Percentiles rank a stretch among this genome's conserved stretches.
phyloP scores from a whole-genome alignment of 2,329 filamentous ascomycete species.

The Penicillium sp. region DNA sequence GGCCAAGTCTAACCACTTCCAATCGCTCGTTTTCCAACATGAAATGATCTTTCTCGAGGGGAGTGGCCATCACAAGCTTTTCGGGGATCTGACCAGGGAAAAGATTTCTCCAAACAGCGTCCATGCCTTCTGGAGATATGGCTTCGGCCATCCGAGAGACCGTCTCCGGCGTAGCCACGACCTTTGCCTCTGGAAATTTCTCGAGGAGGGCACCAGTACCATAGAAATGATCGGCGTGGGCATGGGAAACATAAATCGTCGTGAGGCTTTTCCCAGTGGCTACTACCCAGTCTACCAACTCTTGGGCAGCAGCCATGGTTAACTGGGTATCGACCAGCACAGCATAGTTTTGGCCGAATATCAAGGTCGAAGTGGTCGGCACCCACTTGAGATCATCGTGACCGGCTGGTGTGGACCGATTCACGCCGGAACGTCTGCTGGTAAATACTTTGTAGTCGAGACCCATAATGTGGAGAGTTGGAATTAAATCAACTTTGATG shows the following conservation, averaged over 20 bases:
- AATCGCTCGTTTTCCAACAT: conserved; percentile 9
- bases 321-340: neutral
- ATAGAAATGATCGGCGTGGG: neutral
- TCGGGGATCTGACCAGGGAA: conserved; percentile 10
- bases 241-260: neutral
- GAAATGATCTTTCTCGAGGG: conserved; percentile 2
- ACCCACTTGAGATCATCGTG: neutral
- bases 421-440: conserved; percentile 5
- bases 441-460: conserved; percentile 14
- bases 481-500: neutral
- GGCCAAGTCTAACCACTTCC: conserved; percentile 6
- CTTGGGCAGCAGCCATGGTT: neutral
- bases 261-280: neutral
- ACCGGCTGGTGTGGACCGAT: conserved; percentile 3
- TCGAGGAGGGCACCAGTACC: neutral
- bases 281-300: neutral
- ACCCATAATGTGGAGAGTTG: conserved; percentile 7
- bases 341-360: neutral
- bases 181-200: neutral
- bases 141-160: conserved; percentile 7
- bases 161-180: conserved; percentile 8
- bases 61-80: conserved; percentile 4
- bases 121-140: conserved; percentile 3
- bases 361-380: neutral
- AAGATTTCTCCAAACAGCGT: conserved; percentile 5